These are phyloP conservation scores for Geotrichum aggregatum DNA, from an alignment of 1,139 yeast genomes.

Conservation along the genomic window DNA sequence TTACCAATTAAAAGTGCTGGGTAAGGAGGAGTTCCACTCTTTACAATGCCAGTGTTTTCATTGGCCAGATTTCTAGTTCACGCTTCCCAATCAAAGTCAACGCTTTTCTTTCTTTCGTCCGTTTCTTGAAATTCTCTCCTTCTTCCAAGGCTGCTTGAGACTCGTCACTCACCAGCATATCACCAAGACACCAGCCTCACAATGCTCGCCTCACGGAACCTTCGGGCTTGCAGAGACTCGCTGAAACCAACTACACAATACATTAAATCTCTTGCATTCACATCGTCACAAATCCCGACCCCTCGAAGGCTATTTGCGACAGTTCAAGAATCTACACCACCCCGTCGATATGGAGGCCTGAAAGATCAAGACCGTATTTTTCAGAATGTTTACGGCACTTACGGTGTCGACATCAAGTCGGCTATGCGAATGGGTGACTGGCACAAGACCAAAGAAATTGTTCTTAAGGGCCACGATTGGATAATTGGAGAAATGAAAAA, in stretches of 20 bases:
- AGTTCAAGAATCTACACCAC: slow-evolving; percentile 29
- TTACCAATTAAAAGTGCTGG: too few relatives aligned
- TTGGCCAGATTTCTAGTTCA: too few relatives aligned
- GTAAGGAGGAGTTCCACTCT: too few relatives aligned
- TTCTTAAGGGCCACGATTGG: slow-evolving; percentile 81
- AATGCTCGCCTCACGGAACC: slow-evolving; percentile 20
- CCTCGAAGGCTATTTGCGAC: slow-evolving; percentile 31
- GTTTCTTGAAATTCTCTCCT: not conserved
- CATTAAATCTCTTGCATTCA: slow-evolving; percentile 9
- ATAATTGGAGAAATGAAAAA: slow-evolving; percentile 79
- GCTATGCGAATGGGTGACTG: slow-evolving; percentile 83
- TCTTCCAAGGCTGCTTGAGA: not conserved
- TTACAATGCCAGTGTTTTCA: too few relatives aligned
- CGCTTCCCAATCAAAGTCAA: too few relatives aligned
- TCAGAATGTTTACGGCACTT: slow-evolving; percentile 71
- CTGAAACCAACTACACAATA: slow-evolving; percentile 17
- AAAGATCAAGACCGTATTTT: slow-evolving; percentile 80
- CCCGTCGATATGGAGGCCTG: slow-evolving; percentile 70
- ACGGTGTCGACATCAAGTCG: slow-evolving; percentile 69
- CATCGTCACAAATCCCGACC: slow-evolving; percentile 10
- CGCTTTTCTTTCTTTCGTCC: not conserved
- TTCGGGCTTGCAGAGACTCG: slow-evolving; percentile 19
- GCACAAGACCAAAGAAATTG: slow-evolving; percentile 82
- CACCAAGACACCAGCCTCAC: too few relatives aligned
- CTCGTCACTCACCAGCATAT: not conserved